Conservation (phyloP, 1,284 basidiomycete genomes). For the Irpex sp. region DNA sequence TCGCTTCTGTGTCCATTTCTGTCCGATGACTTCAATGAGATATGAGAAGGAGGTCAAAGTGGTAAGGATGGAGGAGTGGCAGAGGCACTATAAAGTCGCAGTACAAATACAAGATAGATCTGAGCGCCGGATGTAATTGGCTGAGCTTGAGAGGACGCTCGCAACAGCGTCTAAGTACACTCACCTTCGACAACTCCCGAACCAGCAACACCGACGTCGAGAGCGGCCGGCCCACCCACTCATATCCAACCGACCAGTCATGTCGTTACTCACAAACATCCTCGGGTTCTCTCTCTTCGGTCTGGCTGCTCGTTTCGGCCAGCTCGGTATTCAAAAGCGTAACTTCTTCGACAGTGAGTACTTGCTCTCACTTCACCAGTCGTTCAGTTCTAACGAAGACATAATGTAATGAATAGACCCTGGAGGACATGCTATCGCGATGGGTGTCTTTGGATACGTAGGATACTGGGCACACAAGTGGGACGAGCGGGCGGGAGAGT, state of each 20-base stretch:
- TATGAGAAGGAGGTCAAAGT: background rate
- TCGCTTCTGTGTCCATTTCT: conserved; percentile 34
- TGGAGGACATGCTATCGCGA: conserved; percentile 60
- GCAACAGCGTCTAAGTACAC: background rate
- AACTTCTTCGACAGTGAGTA: conserved; percentile 59
- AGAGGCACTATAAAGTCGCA: background rate
- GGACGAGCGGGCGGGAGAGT: conserved; percentile 54
- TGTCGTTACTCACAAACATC: conserved; percentile 71
- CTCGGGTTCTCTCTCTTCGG: conserved; percentile 79
- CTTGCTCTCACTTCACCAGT: background rate
- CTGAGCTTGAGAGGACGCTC: background rate
- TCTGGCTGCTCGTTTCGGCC: conserved; percentile 73
- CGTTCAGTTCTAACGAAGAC: too few species aligned
- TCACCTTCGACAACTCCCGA: conserved; percentile 7
- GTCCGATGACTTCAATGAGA: background rate
- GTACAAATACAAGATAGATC: background rate
- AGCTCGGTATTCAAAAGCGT: conserved; percentile 75
- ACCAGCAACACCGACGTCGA: background rate
- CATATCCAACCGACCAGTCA: conserved; percentile 30
- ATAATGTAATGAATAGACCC: conserved; percentile 41
- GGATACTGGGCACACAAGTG: conserved; percentile 70
- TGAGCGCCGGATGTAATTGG: background rate
- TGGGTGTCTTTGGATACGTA: conserved; percentile 60
- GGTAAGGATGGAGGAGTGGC: background rate
- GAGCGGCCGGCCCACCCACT: background rate